These are phyloP conservation scores for Colletotrichum zoysiae DNA, from an alignment of 2,329 filamentous ascomycete species.

Conservation along the genomic window DNA sequence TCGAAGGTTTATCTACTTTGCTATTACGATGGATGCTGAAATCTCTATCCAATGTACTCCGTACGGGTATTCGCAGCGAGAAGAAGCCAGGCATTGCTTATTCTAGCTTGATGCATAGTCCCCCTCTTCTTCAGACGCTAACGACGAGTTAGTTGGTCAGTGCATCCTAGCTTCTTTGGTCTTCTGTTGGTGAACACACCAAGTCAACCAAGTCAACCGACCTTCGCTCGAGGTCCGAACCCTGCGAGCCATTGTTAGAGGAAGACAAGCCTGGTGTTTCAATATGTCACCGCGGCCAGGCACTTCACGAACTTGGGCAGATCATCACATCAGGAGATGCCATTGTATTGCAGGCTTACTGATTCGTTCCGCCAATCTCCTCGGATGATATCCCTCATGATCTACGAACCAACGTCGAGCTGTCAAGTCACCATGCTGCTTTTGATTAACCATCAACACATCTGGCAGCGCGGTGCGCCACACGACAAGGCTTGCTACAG, in stretches of 20 bases:
- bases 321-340: constrained; percentile 25
- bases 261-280: constrained; percentile 37
- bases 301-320: constrained; percentile 17
- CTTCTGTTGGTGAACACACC: constrained; percentile 15
- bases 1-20: too few species aligned
- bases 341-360: constrained; percentile 1
- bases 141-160: constrained; percentile 10
- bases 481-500: background rate
- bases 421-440: background rate
- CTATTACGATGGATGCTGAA: background rate
- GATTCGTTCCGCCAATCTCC: constrained; percentile 4
- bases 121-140: constrained; percentile 15
- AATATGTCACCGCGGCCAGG: constrained; percentile 27
- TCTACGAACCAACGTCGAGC: constrained; percentile 18
- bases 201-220: constrained; percentile 11
- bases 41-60: background rate
- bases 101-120: constrained; percentile 1
- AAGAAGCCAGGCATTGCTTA: constrained; percentile 2
- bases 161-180: constrained; percentile 32
- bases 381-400: constrained; percentile 7
- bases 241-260: constrained; percentile 38
- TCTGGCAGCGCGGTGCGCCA: constrained; percentile 20
- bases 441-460: background rate
- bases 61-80: background rate
- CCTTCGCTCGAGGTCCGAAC: constrained; percentile 19